Percentiles rank a stretch among this genome's conserved stretches.
These are phyloP conservation scores for Closterium sp. DNA, from an alignment of 139 green algal genomes.

Conservation along the genomic window DNA sequence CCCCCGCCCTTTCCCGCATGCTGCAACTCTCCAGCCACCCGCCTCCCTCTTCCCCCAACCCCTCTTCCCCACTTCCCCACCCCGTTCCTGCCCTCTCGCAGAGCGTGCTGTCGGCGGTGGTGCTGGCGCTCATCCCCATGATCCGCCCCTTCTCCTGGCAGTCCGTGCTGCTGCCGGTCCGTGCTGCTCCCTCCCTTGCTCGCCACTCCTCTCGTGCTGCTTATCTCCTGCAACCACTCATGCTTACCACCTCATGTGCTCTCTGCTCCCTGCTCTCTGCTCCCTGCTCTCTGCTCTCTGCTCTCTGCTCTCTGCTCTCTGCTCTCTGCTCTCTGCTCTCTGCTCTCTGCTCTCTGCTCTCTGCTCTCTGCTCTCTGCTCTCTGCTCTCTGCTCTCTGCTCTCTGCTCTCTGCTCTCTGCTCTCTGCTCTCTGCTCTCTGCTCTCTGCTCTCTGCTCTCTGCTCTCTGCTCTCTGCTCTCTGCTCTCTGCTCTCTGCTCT, in stretches of 20 bases:
- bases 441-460: too few relatives aligned
- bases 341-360: too few relatives aligned
- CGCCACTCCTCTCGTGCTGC: not conserved
- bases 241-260: too few relatives aligned
- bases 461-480: not conserved
- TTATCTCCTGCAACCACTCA: too few relatives aligned
- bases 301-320: too few relatives aligned
- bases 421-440: too few relatives aligned
- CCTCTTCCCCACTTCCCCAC: not conserved
- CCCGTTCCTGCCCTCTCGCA: not conserved
- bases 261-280: not conserved
- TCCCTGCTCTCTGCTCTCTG: not conserved
- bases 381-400: too few relatives aligned
- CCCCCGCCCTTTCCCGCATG: not conserved
- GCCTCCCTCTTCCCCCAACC: not conserved
- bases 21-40: not conserved
- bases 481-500: not conserved
- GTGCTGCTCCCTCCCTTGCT: not conserved
- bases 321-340: too few relatives aligned
- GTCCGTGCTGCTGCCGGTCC: slow-evolving; percentile 78
- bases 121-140: slow-evolving; percentile 78
- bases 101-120: slow-evolving; percentile 63
- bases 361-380: too few relatives aligned
- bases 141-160: slow-evolving; percentile 85
- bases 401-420: too few relatives aligned